A percentile compares a stretch with the other conserved stretches of the same genome.
Evolutionary conservation across 1,139 yeast species (phyloP).

Genomic region (Blastobotrys apis): DNA sequence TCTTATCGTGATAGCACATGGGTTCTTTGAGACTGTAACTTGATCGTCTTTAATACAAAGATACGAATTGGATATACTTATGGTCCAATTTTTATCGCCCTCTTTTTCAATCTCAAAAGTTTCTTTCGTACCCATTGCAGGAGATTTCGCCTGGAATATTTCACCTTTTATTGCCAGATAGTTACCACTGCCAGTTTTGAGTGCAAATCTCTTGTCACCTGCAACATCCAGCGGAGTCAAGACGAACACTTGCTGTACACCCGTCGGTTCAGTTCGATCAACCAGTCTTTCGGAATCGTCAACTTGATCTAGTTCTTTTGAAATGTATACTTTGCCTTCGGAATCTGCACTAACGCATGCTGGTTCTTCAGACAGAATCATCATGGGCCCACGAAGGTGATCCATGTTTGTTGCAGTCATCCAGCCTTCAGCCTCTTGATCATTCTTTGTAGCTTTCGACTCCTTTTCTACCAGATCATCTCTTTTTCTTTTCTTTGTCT

Average conservation of each 20-base stretch:
- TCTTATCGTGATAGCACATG: constrained; percentile 7
- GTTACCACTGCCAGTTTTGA: constrained; percentile 35
- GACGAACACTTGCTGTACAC: constrained; percentile 40
- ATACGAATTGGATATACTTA: constrained; percentile 11
- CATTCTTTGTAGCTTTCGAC: constrained; percentile 18
- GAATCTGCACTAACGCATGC: constrained; percentile 27
- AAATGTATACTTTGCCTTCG: constrained; percentile 21
- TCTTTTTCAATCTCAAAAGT: constrained; percentile 31
- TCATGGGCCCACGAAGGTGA: constrained; percentile 41
- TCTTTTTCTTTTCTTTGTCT: constrained; percentile 29
- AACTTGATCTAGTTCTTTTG: constrained; percentile 26
- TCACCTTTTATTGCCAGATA: constrained; percentile 32
- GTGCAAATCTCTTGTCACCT: constrained; percentile 26
- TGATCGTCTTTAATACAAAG: constrained; percentile 11
- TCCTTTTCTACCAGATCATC: constrained; percentile 23
- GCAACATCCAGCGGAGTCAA: constrained; percentile 29
- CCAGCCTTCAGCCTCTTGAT: constrained; percentile 35
- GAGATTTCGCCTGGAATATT: constrained; percentile 32
- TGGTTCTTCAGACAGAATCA: constrained; percentile 18
- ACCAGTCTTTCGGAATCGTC: constrained; percentile 18
- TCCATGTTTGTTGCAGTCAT: constrained; percentile 31
- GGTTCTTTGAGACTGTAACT: neutral
- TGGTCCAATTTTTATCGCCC: constrained; percentile 24
- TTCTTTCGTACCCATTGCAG: constrained; percentile 40
- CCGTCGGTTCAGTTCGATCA: constrained; percentile 42